Evolutionary conservation across 192 early-diverging fungal species (phyloP).

Genomic region (Nowakowskiella sp.): DNA sequence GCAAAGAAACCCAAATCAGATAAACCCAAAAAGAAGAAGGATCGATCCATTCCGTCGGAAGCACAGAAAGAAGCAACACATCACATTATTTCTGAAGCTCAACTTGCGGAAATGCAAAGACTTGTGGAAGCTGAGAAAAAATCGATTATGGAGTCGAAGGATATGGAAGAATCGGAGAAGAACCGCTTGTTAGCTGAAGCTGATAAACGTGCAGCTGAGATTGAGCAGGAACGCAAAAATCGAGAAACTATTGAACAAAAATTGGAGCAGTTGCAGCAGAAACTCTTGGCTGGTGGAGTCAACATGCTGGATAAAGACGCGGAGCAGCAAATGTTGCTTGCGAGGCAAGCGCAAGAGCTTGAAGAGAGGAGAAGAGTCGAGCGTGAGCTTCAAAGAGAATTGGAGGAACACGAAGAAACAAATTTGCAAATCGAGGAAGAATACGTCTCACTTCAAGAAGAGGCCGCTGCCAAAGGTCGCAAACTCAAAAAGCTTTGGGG

Average conservation of each 20-base stretch:
- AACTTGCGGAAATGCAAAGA: conserved; percentile 33
- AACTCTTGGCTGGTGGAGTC: conserved; percentile 55
- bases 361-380: conserved; percentile 46
- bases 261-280: conserved; percentile 48
- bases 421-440: conserved; percentile 57
- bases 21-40: conserved; percentile 6
- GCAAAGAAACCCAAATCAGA: conserved; percentile 1
- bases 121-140: conserved; percentile 48
- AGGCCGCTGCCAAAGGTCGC: conserved; percentile 47
- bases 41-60: neutral
- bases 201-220: conserved; percentile 36
- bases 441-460: conserved; percentile 52
- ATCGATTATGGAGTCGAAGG: conserved; percentile 40
- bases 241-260: conserved; percentile 38
- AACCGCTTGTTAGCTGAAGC: conserved; percentile 40
- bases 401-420: conserved; percentile 47
- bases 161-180: conserved; percentile 49
- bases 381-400: conserved; percentile 39
- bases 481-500: conserved; percentile 54
- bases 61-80: conserved; percentile 3
- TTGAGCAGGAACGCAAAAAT: conserved; percentile 43
- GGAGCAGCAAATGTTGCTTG: conserved; percentile 37
- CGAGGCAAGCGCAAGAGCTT: conserved; percentile 35
- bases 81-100: conserved; percentile 19
- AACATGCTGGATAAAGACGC: conserved; percentile 40